phyloP scores from a whole-genome alignment of 2,329 filamentous ascomycete genomes.

The Plectosphaerella cucumerina region DNA sequence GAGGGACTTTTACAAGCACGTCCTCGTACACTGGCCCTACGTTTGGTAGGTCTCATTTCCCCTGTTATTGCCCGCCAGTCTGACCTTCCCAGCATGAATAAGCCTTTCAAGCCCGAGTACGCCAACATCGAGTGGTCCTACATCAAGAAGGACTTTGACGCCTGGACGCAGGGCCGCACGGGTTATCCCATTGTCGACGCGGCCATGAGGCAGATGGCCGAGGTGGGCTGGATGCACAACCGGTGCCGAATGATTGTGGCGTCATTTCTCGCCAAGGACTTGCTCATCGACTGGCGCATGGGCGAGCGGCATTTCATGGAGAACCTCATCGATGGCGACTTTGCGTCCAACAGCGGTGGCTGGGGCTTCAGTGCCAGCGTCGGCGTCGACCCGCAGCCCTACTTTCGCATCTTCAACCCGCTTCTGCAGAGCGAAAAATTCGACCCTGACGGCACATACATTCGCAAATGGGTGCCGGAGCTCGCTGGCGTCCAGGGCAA shows the following conservation, averaged over 20 bases:
- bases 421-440: slow-evolving; percentile 82
- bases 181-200: slow-evolving; percentile 84
- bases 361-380: slow-evolving; percentile 58
- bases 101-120: slow-evolving; percentile 74
- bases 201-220: slow-evolving; percentile 72
- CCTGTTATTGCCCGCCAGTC: neutral
- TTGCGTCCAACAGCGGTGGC: slow-evolving; percentile 69
- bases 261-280: slow-evolving; percentile 75
- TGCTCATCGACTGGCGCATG: slow-evolving; percentile 78
- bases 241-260: slow-evolving; percentile 80
- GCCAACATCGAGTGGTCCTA: slow-evolving; percentile 82
- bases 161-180: slow-evolving; percentile 71
- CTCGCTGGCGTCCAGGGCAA: slow-evolving; percentile 58
- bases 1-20: slow-evolving; percentile 86
- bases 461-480: slow-evolving; percentile 78
- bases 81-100: slow-evolving; percentile 43
- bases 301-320: slow-evolving; percentile 84
- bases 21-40: slow-evolving; percentile 81
- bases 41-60: slow-evolving; percentile 51
- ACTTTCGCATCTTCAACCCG: slow-evolving; percentile 89
- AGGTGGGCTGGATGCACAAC: slow-evolving; percentile 78
- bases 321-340: slow-evolving; percentile 72
- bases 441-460: slow-evolving; percentile 73
- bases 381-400: slow-evolving; percentile 82
- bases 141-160: slow-evolving; percentile 60